Base-by-base conservation (phyloP, 305 asterid species). In the Rubia tinctorum region DNA sequence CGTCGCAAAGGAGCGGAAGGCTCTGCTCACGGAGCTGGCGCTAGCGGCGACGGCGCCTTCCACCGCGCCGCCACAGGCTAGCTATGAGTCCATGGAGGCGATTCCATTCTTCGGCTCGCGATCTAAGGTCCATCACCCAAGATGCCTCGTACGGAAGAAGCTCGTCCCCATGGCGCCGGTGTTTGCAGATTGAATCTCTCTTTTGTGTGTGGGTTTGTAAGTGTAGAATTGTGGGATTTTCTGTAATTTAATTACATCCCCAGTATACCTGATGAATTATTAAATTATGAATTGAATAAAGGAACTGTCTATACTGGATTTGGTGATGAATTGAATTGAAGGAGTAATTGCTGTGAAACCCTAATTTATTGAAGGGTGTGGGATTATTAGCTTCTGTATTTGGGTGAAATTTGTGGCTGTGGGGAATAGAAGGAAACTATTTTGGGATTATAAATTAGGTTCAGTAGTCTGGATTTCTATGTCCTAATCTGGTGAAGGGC, bases 121-220 rank as follows among this genome's bases (percentile, higher is more conserved):
- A 80, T 82, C 80, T 11, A 66, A 65, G 39, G 82, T 79, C 66
- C n/a, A 77, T 43, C 74, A 34, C 13, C 92, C 96, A 3, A 76
- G 90, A 49, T 89, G 89, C 75, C 78, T 89, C 59, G 84, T 73
- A 53, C 81, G 91, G 45, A 88, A 89, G 84, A 88, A 82, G 69
- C 89, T 91, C 15, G 37, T 83, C 27, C 94, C 91, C 5, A 86
- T 83, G 40, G 66, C 84, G 43, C 92, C 97, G 37, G 65, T 80
- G 68, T 88, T 88, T 66, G 77, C 87, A 0, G 82, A 83, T 82
- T 55, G 60, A 55, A n/a, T 44, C 13, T 55, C 60, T 55, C 55
- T 8, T 9, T 8, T 44, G 49, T 47, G 55, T 15, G 55, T 0
- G 14, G 10, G 44, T 34, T 64, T 66, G 69, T 37, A 22, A 18